These are phyloP conservation scores for Macadamia integrifolia DNA, from an alignment of 164 flowering plant genomes.

Conservation along the genomic window DNA sequence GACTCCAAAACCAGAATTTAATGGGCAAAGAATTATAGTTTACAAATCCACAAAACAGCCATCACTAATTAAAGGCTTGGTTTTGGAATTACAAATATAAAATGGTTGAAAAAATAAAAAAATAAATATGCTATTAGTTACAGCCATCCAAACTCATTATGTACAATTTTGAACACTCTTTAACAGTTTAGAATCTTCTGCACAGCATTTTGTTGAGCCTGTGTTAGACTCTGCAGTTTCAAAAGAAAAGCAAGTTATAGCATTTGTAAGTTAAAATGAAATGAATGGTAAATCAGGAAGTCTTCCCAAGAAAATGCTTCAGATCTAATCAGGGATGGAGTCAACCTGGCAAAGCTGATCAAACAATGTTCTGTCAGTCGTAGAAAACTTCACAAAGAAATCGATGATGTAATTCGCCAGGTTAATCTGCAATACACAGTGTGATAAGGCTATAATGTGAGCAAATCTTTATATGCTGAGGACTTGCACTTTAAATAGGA, in stretches of 20 bases:
- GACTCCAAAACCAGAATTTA: too few relatives aligned
- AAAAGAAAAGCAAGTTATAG: slow-evolving; percentile 3
- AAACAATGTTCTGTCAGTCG: slow-evolving; percentile 40
- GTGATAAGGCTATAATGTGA: neutral
- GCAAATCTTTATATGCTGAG: neutral
- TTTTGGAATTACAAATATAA: too few relatives aligned
- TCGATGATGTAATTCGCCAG: slow-evolving; percentile 56
- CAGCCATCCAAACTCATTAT: neutral
- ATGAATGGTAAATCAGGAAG: neutral
- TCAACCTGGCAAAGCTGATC: slow-evolving; percentile 71
- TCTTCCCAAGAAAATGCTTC: neutral
- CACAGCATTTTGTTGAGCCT: slow-evolving; percentile 35
- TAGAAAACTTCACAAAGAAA: slow-evolving; percentile 48
- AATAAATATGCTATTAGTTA: too few relatives aligned
- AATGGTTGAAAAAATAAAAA: too few relatives aligned
- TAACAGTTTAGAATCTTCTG: slow-evolving; percentile 22
- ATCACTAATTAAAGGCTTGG: too few relatives aligned
- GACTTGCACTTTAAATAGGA: neutral
- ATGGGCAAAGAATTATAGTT: too few relatives aligned
- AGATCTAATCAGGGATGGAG: neutral
- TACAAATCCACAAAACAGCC: too few relatives aligned
- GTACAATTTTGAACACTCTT: slow-evolving; percentile 4
- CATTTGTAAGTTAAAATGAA: neutral
- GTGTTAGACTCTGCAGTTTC: slow-evolving; percentile 38
- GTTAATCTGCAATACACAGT: slow-evolving; percentile 50